phyloP scores from a whole-genome alignment of 2,329 filamentous ascomycete genomes.

The Aureobasidium sp. region DNA sequence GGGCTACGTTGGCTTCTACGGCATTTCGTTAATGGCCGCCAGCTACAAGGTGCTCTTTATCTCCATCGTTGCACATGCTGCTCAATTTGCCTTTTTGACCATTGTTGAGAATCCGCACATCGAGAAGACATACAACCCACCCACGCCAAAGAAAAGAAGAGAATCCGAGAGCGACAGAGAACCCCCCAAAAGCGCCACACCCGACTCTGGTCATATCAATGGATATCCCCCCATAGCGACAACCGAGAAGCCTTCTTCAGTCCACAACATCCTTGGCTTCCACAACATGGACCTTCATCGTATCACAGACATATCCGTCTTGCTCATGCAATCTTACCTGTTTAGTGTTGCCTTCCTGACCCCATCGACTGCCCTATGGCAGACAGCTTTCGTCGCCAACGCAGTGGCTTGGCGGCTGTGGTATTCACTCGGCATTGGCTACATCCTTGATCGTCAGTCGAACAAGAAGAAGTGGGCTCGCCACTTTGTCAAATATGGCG shows the following conservation, averaged over 20 bases:
- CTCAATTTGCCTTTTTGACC: slow-evolving; percentile 87
- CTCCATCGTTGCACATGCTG: slow-evolving; percentile 86
- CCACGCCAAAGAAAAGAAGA: slow-evolving; percentile 55
- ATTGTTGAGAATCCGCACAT: slow-evolving; percentile 96
- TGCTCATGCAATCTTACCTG: slow-evolving; percentile 69
- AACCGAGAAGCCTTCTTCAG: slow-evolving; percentile 50
- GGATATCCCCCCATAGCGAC: slow-evolving; percentile 32
- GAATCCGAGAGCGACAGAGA: slow-evolving; percentile 29
- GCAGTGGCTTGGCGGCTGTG: slow-evolving; percentile 79
- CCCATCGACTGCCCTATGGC: slow-evolving; percentile 65
- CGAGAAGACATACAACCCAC: slow-evolving; percentile 92
- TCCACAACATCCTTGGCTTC: slow-evolving; percentile 76
- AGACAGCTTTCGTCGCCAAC: slow-evolving; percentile 70
- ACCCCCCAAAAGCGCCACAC: slow-evolving; percentile 32
- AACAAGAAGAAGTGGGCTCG: slow-evolving; percentile 90
- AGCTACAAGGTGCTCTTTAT: slow-evolving; percentile 98
- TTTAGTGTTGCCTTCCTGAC: slow-evolving; percentile 64
- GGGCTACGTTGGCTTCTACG: slow-evolving; percentile 95
- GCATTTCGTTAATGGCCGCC: slow-evolving; percentile 94
- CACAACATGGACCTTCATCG: slow-evolving; percentile 82
- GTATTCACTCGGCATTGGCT: slow-evolving; percentile 82
- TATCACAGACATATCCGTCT: slow-evolving; percentile 70
- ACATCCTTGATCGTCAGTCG: slow-evolving; percentile 77
- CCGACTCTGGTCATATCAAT: slow-evolving; percentile 30
- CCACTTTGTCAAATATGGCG: slow-evolving; percentile 95